Base-by-base conservation (phyloP, 768 basidiomycete species). In the Paxillus involutus region DNA sequence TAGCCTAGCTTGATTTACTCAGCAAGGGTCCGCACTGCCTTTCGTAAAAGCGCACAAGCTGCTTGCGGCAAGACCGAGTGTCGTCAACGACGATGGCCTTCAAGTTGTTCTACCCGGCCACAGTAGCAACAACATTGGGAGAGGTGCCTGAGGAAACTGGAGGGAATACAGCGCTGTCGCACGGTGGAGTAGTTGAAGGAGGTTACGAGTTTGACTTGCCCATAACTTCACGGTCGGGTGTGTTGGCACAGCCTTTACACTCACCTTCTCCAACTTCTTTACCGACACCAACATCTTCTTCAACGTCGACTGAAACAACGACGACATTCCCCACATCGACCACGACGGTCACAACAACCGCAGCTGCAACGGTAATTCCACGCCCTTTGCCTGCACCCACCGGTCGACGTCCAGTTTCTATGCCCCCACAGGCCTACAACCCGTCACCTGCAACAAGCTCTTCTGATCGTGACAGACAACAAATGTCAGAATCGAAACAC, bases 151-250 rank as follows among this genome's bases (percentile, higher is more conserved):
- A 82, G 59, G 80, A 82, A 63, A 72, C 68, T 51, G 68, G 72
- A 29, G 77, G 75, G 57, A 58, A 71, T 44, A 49, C 43, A 77
- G 47, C 76, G 42, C 80, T 81, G 49, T 77, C 80, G 45, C 80
- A 84, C 69, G 83, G 80, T 53, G 79, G 78, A 49, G 74, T 73
- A 54, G 75, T 81, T 59, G 49, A 58, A 44, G 71, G 68, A 57
- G 84, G 81, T 61, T 79, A 84, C 78, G 85, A 86, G 77, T 86
- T 80, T 74, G 85, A 86, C 70, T 71, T 84, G 66, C 74, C 80
- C 63, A 77, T 82, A 59, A 67, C 74, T 59, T 52, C 53, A 43
- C 48, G 47, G 57, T 58, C 66, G 59, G 63, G 51, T 59, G 53
- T 54, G 63, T 68, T 32, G 32, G 32, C 69, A 69, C 67, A 57